These are phyloP conservation scores for Coniophora puteana DNA, from an alignment of 1,284 basidiomycete species.

Conservation along the genomic window DNA sequence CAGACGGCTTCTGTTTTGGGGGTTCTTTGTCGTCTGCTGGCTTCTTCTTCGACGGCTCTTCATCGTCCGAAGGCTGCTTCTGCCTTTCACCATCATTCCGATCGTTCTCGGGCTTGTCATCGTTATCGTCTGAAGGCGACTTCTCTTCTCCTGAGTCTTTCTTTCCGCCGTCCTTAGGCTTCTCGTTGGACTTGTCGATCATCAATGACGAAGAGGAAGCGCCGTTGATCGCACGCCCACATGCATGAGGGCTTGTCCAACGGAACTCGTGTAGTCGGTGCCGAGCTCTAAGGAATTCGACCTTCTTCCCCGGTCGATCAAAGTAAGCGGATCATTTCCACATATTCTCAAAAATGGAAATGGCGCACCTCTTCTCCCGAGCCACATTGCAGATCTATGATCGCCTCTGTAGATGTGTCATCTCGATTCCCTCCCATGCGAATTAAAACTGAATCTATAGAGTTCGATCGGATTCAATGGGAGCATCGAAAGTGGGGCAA, in stretches of 20 bases:
- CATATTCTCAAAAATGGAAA: conserved; percentile 3
- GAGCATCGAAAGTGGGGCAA: not conserved
- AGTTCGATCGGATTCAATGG: not conserved
- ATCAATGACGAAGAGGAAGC: not conserved
- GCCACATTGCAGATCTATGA: not conserved
- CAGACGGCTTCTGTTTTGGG: not conserved
- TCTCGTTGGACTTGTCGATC: not conserved
- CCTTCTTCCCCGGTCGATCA: not conserved
- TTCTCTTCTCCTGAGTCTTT: not conserved
- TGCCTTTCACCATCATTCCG: not conserved
- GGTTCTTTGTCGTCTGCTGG: not conserved
- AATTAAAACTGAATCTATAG: not conserved
- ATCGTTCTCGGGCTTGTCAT: not conserved
- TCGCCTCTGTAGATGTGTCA: not conserved
- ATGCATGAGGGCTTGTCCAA: not conserved
- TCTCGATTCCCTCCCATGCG: too few species aligned
- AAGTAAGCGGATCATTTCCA: too few species aligned
- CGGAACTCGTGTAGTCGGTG: not conserved
- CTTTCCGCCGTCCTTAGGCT: not conserved
- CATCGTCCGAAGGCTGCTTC: not conserved
- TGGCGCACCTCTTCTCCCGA: not conserved
- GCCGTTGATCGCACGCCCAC: not conserved
- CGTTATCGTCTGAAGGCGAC: not conserved
- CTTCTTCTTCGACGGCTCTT: not conserved
- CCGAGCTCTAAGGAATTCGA: not conserved